phyloP scores from a whole-genome alignment of 2,329 filamentous ascomycete genomes.

The Cephalotrichum gorgonifer region DNA sequence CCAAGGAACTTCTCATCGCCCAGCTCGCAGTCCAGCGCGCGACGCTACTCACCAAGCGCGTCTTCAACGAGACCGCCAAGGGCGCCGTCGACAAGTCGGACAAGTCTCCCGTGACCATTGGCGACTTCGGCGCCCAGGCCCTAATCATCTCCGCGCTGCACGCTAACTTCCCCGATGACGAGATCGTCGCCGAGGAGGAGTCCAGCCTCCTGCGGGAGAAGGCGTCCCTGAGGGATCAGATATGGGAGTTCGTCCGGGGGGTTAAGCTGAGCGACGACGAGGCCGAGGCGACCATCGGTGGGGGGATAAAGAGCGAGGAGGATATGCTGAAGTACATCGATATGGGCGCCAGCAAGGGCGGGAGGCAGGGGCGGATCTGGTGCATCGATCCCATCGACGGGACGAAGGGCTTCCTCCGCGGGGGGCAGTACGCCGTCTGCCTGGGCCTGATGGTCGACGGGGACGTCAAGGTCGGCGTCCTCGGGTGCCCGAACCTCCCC shows the following conservation, averaged over 20 bases:
- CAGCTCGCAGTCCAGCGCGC: constrained; percentile 82
- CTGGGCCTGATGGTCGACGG: constrained; percentile 87
- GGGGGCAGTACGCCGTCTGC: constrained; percentile 95
- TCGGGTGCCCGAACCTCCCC: constrained; percentile 92
- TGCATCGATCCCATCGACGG: constrained; percentile 96
- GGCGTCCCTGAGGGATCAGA: constrained; percentile 49
- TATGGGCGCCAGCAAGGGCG: constrained; percentile 59
- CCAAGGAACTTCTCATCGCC: constrained; percentile 70
- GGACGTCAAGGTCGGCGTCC: constrained; percentile 84
- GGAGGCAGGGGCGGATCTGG: constrained; percentile 74
- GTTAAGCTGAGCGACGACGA: constrained; percentile 49
- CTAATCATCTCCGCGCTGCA: constrained; percentile 87
- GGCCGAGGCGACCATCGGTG: constrained; percentile 55
- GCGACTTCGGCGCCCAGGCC: constrained; percentile 95
- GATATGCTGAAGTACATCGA: constrained; percentile 60
- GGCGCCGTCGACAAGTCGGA: constrained; percentile 84
- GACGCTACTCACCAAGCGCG: constrained; percentile 39
- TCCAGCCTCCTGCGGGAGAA: constrained; percentile 69
- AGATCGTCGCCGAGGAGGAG: constrained; percentile 93
- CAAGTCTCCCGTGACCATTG: constrained; percentile 92
- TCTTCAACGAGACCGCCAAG: constrained; percentile 75
- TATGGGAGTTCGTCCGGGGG: constrained; percentile 70
- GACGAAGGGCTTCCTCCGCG: constrained; percentile 92
- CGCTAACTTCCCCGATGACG: constrained; percentile 81
- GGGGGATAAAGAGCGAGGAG: constrained; percentile 57